Base-by-base conservation (phyloP, 1,139 yeast genomes). In the Pichia terricola region DNA sequence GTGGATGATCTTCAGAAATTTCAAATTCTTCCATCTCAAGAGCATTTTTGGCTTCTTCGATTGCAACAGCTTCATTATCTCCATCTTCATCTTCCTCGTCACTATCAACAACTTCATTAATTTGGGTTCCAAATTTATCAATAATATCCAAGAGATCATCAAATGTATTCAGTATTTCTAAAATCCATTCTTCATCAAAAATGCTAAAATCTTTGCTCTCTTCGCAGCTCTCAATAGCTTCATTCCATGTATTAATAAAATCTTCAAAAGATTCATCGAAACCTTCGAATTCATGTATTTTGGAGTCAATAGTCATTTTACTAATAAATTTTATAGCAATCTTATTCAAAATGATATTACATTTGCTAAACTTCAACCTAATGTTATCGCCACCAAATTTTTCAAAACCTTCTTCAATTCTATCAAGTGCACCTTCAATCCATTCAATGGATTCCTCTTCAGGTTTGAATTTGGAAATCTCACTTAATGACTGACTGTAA, bases 401-500 rank as follows among this genome's bases (percentile, higher is more conserved):
- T 7, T 69, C 75, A 42, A 80, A 64, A 0, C 95, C 96, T 16
- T 67, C 58, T 4, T 73, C 75, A 25, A 77, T 68, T 50, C 95
- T 73, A 47, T 87, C 96, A 35, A 82, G 50, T 1, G 94, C 83
- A 28, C 83, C 85, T 26, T 72, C 73, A 47, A 83, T 78, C 49
- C 51, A 49, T 37, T 47, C 50, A 27, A 43, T 53, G 30, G 52
- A 49, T 30, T 46, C 42, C 10, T 45, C 64, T 10, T 55, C 64
- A 2, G 70, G 64, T 45, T 58, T 70, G 61, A 76, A 81, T 34
- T 67, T 69, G 3, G 89, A 79, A 54, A 87, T 67, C 47, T 82
- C 87, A 35, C 81, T 70, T 43, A 89, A 67, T 0, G 95, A 80
- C 41, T 75, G 65, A 0, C 87, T 88, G 59, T 88, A 89, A 32